Evolutionary conservation across 1,284 basidiomycete genomes (phyloP).

Genomic region (Apiotrichum akiyoshidainum): DNA sequence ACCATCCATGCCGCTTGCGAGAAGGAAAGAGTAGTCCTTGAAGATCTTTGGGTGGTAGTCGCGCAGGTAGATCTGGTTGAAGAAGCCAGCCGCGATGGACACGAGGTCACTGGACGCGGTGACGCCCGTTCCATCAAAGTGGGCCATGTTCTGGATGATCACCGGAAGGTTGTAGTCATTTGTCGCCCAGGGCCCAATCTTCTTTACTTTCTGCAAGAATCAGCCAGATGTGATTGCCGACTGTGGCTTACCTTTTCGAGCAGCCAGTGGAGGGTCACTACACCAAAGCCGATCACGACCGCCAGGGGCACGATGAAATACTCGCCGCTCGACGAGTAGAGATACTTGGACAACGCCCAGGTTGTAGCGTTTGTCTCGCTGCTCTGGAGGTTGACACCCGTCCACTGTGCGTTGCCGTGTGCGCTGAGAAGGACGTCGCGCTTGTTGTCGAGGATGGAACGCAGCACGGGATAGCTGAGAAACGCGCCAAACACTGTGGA

Average conservation of each 20-base stretch:
- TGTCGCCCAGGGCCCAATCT: too few species aligned
- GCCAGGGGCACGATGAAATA: constrained; percentile 23
- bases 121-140: constrained; percentile 12
- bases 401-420: constrained; percentile 22
- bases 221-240: too few species aligned
- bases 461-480: constrained; percentile 34
- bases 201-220: too few species aligned
- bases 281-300: constrained; percentile 18
- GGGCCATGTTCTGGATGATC: constrained; percentile 18
- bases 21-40: constrained; percentile 25
- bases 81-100: constrained; percentile 25
- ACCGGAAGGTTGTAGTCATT: too few species aligned
- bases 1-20: constrained; percentile 46
- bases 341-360: constrained; percentile 25
- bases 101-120: constrained; percentile 22
- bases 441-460: constrained; percentile 27
- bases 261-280: constrained; percentile 18
- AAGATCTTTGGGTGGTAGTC: constrained; percentile 22
- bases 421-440: constrained; percentile 23
- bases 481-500: constrained; percentile 34
- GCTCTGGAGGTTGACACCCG: constrained; percentile 16
- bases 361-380: constrained; percentile 21
- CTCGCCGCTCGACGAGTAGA: constrained; percentile 7
- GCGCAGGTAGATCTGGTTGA: constrained; percentile 27
- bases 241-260: not conserved